These are phyloP conservation scores for Paxillus ammoniavirescens DNA, from an alignment of 768 basidiomycete genomes.

Conservation along the genomic window DNA sequence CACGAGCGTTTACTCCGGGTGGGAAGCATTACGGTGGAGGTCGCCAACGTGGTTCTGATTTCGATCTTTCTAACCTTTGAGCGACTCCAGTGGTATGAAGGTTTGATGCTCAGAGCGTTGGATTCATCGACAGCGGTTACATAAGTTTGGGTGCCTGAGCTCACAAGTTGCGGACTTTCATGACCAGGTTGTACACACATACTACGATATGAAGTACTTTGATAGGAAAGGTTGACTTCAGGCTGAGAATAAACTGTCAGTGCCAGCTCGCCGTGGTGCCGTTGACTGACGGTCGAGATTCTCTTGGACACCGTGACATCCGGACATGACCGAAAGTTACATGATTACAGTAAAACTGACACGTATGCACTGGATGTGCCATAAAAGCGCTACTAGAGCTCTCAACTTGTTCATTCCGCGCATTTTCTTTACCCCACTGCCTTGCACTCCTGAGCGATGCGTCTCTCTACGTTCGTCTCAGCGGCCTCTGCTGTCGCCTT, in stretches of 20 bases:
- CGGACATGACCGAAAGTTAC: not conserved
- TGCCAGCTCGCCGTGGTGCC: too few species aligned
- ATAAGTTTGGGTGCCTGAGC: too few species aligned
- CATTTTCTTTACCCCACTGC: constrained; percentile 9
- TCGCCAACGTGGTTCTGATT: constrained; percentile 66
- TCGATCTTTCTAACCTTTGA: constrained; percentile 48
- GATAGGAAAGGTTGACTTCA: not conserved
- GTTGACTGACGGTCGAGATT: not conserved
- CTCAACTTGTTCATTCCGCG: not conserved
- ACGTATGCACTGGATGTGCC: constrained; percentile 27
- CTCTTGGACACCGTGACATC: too few species aligned
- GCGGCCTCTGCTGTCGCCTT: constrained; percentile 54
- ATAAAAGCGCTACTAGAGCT: constrained; percentile 18
- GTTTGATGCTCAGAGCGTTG: too few species aligned
- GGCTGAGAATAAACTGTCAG: not conserved
- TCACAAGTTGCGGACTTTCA: too few species aligned
- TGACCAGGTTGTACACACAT: too few species aligned
- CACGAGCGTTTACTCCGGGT: constrained; percentile 55
- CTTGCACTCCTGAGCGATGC: constrained; percentile 50
- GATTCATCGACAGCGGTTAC: too few species aligned
- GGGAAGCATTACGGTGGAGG: constrained; percentile 63
- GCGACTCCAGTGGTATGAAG: not conserved
- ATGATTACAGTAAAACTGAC: constrained; percentile 16
- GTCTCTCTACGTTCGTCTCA: constrained; percentile 50
- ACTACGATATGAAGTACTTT: not conserved